A percentile compares a stretch with the other conserved stretches of the same genome.
Evolutionary conservation across 2,329 filamentous ascomycete species (phyloP).

Genomic region (Trichoderma simmonsii): DNA sequence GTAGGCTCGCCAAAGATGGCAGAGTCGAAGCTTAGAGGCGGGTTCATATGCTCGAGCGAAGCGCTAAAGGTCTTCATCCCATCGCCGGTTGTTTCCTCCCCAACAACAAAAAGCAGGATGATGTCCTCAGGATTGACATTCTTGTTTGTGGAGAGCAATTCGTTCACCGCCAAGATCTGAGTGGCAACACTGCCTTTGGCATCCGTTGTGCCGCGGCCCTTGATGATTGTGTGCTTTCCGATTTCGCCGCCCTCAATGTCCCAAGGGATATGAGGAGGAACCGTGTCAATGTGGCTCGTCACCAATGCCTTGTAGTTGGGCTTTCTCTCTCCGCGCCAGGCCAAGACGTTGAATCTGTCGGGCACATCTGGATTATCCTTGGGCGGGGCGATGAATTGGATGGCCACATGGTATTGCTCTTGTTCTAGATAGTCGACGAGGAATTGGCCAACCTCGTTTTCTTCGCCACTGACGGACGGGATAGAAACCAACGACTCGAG

Average conservation of each 20-base stretch:
- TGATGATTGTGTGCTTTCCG: slow-evolving; percentile 52
- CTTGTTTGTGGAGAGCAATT: slow-evolving; percentile 44
- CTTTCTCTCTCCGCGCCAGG: slow-evolving; percentile 51
- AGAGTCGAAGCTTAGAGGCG: slow-evolving; percentile 50
- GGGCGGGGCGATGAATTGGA: slow-evolving; percentile 39
- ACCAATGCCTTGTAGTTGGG: slow-evolving; percentile 60
- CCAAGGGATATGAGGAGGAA: slow-evolving; percentile 71
- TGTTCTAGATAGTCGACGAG: slow-evolving; percentile 62
- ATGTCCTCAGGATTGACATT: slow-evolving; percentile 49
- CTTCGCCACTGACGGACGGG: slow-evolving; percentile 67
- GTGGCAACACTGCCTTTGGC: slow-evolving; percentile 69
- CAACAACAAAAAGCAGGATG: slow-evolving; percentile 67
- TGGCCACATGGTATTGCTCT: slow-evolving; percentile 42
- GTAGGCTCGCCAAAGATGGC: slow-evolving; percentile 94
- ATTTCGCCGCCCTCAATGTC: slow-evolving; percentile 48
- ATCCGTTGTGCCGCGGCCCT: slow-evolving; percentile 72
- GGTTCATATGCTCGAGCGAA: slow-evolving; percentile 31
- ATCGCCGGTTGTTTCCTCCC: slow-evolving; percentile 76
- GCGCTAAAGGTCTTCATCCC: slow-evolving; percentile 67
- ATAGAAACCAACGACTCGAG: slow-evolving; percentile 74
- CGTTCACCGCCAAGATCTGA: slow-evolving; percentile 65
- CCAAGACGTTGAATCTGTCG: slow-evolving; percentile 68
- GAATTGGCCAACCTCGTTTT: slow-evolving; percentile 65
- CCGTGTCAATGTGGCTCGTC: slow-evolving; percentile 78
- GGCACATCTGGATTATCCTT: slow-evolving; percentile 30